Percentiles rank a stretch among this genome's conserved stretches.
Evolutionary conservation across 192 early-diverging fungal species (phyloP).

Genomic region (Coemansia sp.): DNA sequence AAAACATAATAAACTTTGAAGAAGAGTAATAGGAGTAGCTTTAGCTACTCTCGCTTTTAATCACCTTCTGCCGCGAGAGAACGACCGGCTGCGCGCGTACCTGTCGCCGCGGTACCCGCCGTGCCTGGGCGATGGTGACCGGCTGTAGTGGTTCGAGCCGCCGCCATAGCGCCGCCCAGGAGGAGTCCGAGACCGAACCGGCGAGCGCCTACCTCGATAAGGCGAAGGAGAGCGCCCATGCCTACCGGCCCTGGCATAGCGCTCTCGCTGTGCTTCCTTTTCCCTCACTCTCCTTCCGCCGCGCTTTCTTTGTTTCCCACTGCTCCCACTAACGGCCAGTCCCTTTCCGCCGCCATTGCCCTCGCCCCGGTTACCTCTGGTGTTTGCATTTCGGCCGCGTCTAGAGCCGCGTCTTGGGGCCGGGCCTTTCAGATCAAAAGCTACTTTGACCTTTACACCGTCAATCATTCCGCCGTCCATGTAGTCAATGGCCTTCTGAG

Average conservation of each 20-base stretch:
- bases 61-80: slow-evolving; percentile 43
- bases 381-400: no score
- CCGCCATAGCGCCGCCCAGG: slow-evolving; percentile 9
- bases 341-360: no score
- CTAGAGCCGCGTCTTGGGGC: not conserved
- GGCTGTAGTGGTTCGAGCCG: slow-evolving; percentile 10
- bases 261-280: not conserved
- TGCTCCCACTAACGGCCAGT: no score
- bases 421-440: not conserved
- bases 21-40: not conserved
- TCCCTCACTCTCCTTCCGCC: not conserved
- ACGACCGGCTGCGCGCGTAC: slow-evolving; percentile 37
- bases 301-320: not conserved
- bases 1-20: not conserved
- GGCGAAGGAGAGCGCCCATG: slow-evolving; percentile 37
- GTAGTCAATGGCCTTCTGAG: slow-evolving; percentile 18
- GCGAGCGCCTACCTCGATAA: slow-evolving; percentile 18
- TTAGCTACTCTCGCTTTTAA: no score
- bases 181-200: slow-evolving; percentile 31
- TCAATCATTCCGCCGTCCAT: slow-evolving; percentile 37
- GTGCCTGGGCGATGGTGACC: slow-evolving; percentile 39
- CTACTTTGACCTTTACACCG: not conserved
- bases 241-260: slow-evolving; percentile 12
- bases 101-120: slow-evolving; percentile 19
- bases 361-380: no score